phyloP scores from a whole-genome alignment of 2,329 filamentous ascomycete species.

The Hymenoscyphus infarciens region DNA sequence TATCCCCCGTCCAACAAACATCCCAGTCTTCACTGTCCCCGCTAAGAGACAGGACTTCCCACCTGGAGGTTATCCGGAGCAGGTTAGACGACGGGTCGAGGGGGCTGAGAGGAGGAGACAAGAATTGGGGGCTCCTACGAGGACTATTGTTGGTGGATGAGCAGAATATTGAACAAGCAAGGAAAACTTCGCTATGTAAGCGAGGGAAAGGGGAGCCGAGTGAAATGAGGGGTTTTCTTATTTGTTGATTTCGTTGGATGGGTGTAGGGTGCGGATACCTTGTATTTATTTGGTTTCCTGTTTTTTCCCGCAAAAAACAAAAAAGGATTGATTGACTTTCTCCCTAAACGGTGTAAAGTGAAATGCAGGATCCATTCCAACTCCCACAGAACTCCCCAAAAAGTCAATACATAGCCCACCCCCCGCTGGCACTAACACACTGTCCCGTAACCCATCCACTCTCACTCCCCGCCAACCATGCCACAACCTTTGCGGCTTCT shows the following conservation, averaged over 20 bases:
- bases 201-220: not conserved
- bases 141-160: not conserved
- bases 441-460: constrained; percentile 46
- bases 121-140: not conserved
- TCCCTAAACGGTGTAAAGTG: not conserved
- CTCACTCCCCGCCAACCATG: constrained; percentile 43
- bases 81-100: not conserved
- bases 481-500: constrained; percentile 43
- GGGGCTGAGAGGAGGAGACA: not conserved
- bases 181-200: not conserved
- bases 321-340: not conserved
- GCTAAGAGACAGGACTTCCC: not conserved
- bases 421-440: constrained; percentile 21
- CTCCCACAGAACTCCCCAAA: not conserved
- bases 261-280: not conserved
- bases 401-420: constrained; percentile 23
- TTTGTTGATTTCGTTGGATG: not conserved
- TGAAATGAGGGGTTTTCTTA: not conserved
- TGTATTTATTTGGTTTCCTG: too few relatives aligned
- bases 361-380: not conserved
- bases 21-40: not conserved
- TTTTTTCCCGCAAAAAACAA: not conserved
- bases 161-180: not conserved
- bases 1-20: constrained; percentile 1
- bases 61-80: not conserved